Conservation (phyloP, 148 eudicot species). For the Bassia scoparia region DNA sequence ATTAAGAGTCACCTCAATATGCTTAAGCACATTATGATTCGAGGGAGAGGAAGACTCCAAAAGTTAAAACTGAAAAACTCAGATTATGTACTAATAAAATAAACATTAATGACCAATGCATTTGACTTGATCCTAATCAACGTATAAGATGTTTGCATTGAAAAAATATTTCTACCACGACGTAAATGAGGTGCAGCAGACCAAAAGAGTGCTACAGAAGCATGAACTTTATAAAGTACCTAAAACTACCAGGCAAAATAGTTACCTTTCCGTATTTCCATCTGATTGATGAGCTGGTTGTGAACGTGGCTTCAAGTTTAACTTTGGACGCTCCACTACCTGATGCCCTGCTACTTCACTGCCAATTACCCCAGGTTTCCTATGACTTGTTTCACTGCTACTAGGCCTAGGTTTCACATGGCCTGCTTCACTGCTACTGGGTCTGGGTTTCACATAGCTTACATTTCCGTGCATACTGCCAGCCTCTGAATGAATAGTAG, state of each 20-base stretch:
- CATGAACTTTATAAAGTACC: not conserved
- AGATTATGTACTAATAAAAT: no score
- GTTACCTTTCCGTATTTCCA: conserved; percentile 26
- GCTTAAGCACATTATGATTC: no score
- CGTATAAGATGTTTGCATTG: no score
- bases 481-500: conserved; percentile 27
- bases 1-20: no score
- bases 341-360: conserved; percentile 38
- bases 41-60: no score
- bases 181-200: no score
- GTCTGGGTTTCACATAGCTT: conserved; percentile 35
- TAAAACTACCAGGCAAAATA: no score
- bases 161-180: no score
- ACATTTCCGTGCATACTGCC: conserved; percentile 28
- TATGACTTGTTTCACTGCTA: conserved; percentile 35
- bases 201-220: no score
- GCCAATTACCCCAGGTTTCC: conserved; percentile 36
- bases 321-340: conserved; percentile 64
- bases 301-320: conserved; percentile 72
- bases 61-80: no score
- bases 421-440: conserved; percentile 32
- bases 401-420: conserved; percentile 30
- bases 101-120: no score
- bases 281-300: conserved; percentile 50
- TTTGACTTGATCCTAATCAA: no score